Evolutionary conservation across 2,329 filamentous ascomycete species (phyloP), one percentile per base, ranked within the genome.

Genomic region (Diaporthe ampelina): DNA sequence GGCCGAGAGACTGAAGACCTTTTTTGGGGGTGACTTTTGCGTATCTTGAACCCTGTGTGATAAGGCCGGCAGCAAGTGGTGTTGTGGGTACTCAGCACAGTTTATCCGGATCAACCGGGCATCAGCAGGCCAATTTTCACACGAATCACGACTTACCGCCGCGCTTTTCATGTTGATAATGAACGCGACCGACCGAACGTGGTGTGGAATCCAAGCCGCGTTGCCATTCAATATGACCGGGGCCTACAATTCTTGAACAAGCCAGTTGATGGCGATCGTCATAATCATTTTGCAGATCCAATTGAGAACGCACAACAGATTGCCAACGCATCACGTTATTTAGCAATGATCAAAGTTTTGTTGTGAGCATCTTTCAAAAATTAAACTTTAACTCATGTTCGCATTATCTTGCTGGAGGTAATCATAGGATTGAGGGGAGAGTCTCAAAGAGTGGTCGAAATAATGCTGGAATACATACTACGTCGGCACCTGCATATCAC

Each of bases 111-210:
- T 50, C 63, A 52, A 3, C 45, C 45, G 63, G 45, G 45, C 32
- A 67, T 67, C 29, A 24, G 29, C 63, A 67, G 21, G 13, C 52
- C 45, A 52, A 67, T 52, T 50, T 52, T 67, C 32, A 52, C 48
- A 52, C 32, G 29, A 52, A 52, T 52, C 63, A 67, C 43, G 32
- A 52, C 29, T 37, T 67, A 24, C 11, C 15, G 24, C 19, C n/a
- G 29, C 29, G 29, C 32, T 52, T 21, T 19, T 50, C 45, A 13
- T 2, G 17, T 40, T 37, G 37, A n/a, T 67, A 19, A 37, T 67
- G 24, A 37, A 52, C 2, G 21, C 32, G 19, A 24, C 32, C 29
- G 29, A 52, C 35, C 50, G 29, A 52, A 11, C 19, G 21, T 15
- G 3, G 29, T 24, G 19, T 37, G 63, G 32, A 37, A 50, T 21